Evolutionary conservation across 805 yeast species (phyloP), one percentile per base, ranked within the genome.

Genomic region (Hanseniaspora occidentalis): DNA sequence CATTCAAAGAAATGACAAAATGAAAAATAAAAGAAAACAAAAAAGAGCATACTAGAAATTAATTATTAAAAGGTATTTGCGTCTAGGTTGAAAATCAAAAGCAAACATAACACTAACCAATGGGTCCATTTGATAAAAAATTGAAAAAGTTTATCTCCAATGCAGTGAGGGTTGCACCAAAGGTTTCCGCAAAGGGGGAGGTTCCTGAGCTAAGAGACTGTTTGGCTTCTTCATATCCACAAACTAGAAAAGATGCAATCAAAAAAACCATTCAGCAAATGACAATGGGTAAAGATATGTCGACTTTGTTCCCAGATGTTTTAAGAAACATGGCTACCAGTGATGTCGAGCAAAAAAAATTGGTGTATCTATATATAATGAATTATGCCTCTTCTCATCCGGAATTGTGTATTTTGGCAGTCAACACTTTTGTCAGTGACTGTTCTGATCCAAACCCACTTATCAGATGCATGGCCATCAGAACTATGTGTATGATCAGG

Each of bases 401-500:
- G 1, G 98, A 92, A 63, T 70, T 92, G 42, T 85, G 95, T 57
- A 88, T 92, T 48, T 67, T 92, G 50, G 99, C 96, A 1, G 97
- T 92, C 39, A 92, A 92, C 62, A 92, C 98, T 1, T 92, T 92
- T 69, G 95, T 92, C 20, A 75, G 73, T 46, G 99, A 92, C 62
- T 77, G 95, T 2, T 95, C 84, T 56, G 97, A 92, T 58, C 94
- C 96, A 38, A 92, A 92, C 55, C 99, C 99, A 1, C 70, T 94
- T 51, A 88, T 92, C 20, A 71, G 97, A 41, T 95, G 97, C 1
- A 73, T 92, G 62, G 97, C 99, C 1, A 88, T 92, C 44, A 75
- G 98, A 54, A 92, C 99, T 10, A 92, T 92, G 99, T 97, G 98
- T 0, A 89, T 96, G 65, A 86, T 92, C 38, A 69, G 97, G 35